phyloP scores from a whole-genome alignment of 495 filamentous ascomycete genomes.

The Chaetomidium leptoderma region DNA sequence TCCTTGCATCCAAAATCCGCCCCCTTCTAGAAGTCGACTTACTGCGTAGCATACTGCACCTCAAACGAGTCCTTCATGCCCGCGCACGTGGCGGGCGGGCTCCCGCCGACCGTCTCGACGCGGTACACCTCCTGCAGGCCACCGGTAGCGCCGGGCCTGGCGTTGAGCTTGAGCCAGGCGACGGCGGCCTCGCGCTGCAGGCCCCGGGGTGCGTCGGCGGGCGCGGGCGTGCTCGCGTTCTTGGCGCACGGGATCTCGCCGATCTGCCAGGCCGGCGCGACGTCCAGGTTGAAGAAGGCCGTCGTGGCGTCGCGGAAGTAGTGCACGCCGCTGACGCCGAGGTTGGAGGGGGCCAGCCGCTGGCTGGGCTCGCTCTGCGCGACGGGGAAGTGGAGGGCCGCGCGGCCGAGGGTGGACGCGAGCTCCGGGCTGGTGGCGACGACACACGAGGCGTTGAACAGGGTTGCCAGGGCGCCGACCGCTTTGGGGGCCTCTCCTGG shows the following conservation, averaged over 20 bases:
- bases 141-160: constrained; percentile 52
- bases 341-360: constrained; percentile 49
- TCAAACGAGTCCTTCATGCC: constrained; percentile 59
- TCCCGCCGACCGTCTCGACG: constrained; percentile 80
- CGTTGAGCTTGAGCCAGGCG: constrained; percentile 61
- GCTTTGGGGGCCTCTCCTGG: constrained; percentile 55
- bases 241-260: constrained; percentile 62
- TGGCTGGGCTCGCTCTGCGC: constrained; percentile 32
- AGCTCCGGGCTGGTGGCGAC: constrained; percentile 62
- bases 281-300: constrained; percentile 74
- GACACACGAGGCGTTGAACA: constrained; percentile 84
- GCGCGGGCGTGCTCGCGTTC: constrained; percentile 52
- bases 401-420: constrained; percentile 49
- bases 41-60: constrained; percentile 80
- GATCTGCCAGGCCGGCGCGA: constrained; percentile 41
- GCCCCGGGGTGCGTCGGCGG: constrained; percentile 51
- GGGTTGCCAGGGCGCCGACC: constrained; percentile 73
- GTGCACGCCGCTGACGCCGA: constrained; percentile 70
- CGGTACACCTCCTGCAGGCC: constrained; percentile 73
- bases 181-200: constrained; percentile 57
- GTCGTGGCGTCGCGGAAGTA: constrained; percentile 64
- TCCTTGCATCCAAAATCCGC: neutral
- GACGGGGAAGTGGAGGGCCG: constrained; percentile 54
- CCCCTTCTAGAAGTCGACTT: constrained; percentile 35
- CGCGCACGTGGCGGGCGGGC: constrained; percentile 68